These are phyloP conservation scores for Phytopythium mirpurense DNA, from an alignment of 352 stramenopile species.

Conservation along the genomic window DNA sequence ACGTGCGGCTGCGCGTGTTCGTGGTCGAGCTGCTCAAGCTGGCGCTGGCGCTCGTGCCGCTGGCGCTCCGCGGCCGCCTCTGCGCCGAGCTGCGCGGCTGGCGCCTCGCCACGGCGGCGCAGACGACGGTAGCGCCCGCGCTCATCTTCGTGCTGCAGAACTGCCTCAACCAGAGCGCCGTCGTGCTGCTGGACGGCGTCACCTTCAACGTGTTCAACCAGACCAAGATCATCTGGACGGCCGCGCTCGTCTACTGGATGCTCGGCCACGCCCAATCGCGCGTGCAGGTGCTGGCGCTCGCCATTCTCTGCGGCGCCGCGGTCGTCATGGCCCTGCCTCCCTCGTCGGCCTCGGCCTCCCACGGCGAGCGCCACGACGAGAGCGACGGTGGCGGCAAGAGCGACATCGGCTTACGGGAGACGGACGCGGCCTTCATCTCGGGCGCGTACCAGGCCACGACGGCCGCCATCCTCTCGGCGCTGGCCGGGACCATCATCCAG, in stretches of 20 bases:
- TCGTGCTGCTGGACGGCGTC: conserved; percentile 71
- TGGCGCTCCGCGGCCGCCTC: conserved; percentile 44
- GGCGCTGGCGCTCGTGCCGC: conserved; percentile 50
- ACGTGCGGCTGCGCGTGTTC: conserved; percentile 65
- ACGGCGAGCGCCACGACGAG: neutral
- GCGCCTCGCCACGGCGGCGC: conserved; percentile 42
- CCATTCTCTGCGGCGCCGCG: conserved; percentile 57
- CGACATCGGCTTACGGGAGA: conserved; percentile 4
- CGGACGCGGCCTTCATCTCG: conserved; percentile 51
- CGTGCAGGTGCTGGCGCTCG: conserved; percentile 64
- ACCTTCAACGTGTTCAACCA: conserved; percentile 87
- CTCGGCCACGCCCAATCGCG: conserved; percentile 63
- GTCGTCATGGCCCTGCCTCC: conserved; percentile 67
- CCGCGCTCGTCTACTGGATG: conserved; percentile 75
- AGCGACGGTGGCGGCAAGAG: neutral
- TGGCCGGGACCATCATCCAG: conserved; percentile 78
- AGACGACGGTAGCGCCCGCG: conserved; percentile 61
- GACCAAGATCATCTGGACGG: conserved; percentile 88
- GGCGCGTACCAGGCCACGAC: conserved; percentile 72
- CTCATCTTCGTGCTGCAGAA: conserved; percentile 85
- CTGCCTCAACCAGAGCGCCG: conserved; percentile 73
- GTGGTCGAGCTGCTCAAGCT: conserved; percentile 78
- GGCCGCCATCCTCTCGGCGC: conserved; percentile 59
- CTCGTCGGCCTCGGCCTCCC: neutral
- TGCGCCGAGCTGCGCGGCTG: conserved; percentile 60